Conservation (phyloP, 2,329 filamentous ascomycete genomes). For the Xylariaceae sp. region DNA sequence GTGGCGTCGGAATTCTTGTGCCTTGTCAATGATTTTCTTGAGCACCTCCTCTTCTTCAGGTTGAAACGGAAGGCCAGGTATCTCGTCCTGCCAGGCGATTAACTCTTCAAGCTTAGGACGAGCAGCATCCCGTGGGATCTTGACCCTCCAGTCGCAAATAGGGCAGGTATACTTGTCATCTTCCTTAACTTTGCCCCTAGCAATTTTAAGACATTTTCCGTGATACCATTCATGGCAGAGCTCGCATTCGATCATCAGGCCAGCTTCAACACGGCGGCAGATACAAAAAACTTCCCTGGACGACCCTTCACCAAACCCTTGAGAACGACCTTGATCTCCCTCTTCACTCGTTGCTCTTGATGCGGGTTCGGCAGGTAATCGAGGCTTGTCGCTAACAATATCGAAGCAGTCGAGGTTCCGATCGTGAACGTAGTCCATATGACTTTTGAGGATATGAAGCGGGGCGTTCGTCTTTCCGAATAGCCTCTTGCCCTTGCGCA, state of each 20-base stretch:
- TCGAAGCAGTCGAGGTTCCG: constrained; percentile 91
- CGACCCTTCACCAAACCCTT: constrained; percentile 55
- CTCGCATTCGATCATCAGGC: constrained; percentile 99
- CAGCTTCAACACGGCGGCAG: constrained; percentile 84
- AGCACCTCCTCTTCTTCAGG: constrained; percentile 89
- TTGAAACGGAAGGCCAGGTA: constrained; percentile 77
- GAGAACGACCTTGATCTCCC: constrained; percentile 36
- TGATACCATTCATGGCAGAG: constrained; percentile 99
- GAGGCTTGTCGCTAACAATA: constrained; percentile 72
- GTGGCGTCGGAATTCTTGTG: constrained; percentile 76
- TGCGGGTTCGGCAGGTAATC: constrained; percentile 84
- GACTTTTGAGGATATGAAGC: constrained; percentile 87
- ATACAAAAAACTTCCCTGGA: constrained; percentile 90
- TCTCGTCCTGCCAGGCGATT: constrained; percentile 75
- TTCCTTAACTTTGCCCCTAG: constrained; percentile 94
- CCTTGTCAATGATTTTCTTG: constrained; percentile 78
- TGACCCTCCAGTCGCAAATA: constrained; percentile 95
- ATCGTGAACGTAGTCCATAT: constrained; percentile 89
- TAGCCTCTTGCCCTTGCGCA: constrained; percentile 94
- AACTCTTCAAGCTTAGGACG: constrained; percentile 92
- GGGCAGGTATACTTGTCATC: constrained; percentile 98
- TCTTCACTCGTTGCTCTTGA: constrained; percentile 69
- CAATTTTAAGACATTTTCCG: constrained; percentile 96
- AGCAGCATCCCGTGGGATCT: constrained; percentile 92
- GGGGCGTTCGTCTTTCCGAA: constrained; percentile 98